A percentile compares a stretch with the other conserved stretches of the same genome.
phyloP scores from a whole-genome alignment of 805 yeast species.

The Barnettozyma botsteinii region DNA sequence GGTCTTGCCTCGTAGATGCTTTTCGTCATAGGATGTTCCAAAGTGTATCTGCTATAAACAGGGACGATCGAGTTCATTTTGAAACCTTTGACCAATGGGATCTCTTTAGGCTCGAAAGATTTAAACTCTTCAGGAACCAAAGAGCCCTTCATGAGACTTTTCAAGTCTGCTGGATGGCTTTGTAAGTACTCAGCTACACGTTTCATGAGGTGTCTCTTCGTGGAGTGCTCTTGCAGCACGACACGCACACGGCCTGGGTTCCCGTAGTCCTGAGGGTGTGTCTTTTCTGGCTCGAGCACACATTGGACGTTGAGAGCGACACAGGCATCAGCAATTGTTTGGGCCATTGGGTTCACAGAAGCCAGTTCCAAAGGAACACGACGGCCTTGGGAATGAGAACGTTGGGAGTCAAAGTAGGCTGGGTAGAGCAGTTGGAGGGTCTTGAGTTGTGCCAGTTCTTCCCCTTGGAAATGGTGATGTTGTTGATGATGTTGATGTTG shows the following conservation, averaged over 20 bases:
- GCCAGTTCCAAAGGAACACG: conserved; percentile 65
- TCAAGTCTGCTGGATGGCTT: conserved; percentile 61
- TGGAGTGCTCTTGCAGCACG: conserved; percentile 57
- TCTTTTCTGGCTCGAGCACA: conserved; percentile 70
- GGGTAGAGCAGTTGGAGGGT: conserved; percentile 79
- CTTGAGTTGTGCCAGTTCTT: conserved; percentile 59
- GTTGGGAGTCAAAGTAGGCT: conserved; percentile 77
- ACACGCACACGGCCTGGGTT: conserved; percentile 95
- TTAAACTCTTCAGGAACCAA: conserved; percentile 62
- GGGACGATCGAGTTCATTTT: conserved; percentile 85
- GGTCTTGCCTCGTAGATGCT: conserved; percentile 51
- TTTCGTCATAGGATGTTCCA: conserved; percentile 81
- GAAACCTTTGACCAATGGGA: conserved; percentile 82
- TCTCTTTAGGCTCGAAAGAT: conserved; percentile 47
- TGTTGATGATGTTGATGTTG: conserved; percentile 13
- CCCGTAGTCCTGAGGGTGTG: conserved; percentile 96
- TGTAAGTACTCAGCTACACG: conserved; percentile 56
- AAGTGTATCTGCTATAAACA: conserved; percentile 69
- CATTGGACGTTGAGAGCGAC: conserved; percentile 28
- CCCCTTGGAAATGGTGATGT: conserved; percentile 35
- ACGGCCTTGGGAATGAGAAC: conserved; percentile 79
- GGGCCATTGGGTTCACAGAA: conserved; percentile 84
- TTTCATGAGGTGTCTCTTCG: conserved; percentile 58
- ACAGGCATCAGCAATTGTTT: conserved; percentile 72
- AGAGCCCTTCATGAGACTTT: conserved; percentile 49